Percentiles rank a stretch among this genome's conserved stretches.
Evolutionary conservation across 306 rosid species (phyloP).

Genomic region (Sicyos edulis): DNA sequence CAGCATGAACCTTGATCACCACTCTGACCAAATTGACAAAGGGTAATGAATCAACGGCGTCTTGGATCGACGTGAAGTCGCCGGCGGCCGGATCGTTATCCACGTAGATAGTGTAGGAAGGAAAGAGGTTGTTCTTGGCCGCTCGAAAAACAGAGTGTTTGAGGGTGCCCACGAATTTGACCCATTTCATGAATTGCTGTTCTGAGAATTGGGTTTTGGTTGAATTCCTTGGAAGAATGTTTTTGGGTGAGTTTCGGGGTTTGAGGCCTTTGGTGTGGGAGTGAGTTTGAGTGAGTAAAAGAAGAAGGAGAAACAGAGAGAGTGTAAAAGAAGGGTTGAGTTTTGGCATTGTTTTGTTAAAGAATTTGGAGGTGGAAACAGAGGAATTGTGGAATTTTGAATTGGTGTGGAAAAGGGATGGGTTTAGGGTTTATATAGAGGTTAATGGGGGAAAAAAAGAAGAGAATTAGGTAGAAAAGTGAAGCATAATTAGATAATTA

Average conservation of each 20-base stretch:
- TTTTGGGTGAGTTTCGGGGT: slow-evolving; percentile 25
- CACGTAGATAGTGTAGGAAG: slow-evolving; percentile 71
- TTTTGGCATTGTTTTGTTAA: slow-evolving; percentile 39
- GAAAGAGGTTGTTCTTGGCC: slow-evolving; percentile 71
- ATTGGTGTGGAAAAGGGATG: slow-evolving; percentile 18
- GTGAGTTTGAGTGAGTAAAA: slow-evolving; percentile 24
- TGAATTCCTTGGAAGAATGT: slow-evolving; percentile 21
- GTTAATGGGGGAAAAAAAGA: too few relatives aligned
- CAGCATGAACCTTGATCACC: slow-evolving; percentile 82
- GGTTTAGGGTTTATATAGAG: slow-evolving; percentile 12
- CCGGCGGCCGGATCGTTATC: slow-evolving; percentile 45
- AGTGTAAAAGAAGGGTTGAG: slow-evolving; percentile 26
- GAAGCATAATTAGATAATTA: slow-evolving; percentile 41
- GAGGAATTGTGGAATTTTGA: slow-evolving; percentile 9
- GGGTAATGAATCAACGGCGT: slow-evolving; percentile 84
- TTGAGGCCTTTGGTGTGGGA: slow-evolving; percentile 35
- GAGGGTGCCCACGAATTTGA: slow-evolving; percentile 65
- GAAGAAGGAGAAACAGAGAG: slow-evolving; percentile 37
- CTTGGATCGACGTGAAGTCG: slow-evolving; percentile 71
- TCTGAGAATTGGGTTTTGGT: slow-evolving; percentile 50
- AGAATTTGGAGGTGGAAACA: slow-evolving; percentile 24
- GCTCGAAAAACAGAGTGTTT: slow-evolving; percentile 61
- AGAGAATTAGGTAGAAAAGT: slow-evolving; percentile 41
- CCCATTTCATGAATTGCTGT: slow-evolving; percentile 83
- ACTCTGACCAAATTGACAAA: slow-evolving; percentile 77